phyloP scores from a whole-genome alignment of 495 filamentous ascomycete species.

The Margaritispora aquatica region DNA sequence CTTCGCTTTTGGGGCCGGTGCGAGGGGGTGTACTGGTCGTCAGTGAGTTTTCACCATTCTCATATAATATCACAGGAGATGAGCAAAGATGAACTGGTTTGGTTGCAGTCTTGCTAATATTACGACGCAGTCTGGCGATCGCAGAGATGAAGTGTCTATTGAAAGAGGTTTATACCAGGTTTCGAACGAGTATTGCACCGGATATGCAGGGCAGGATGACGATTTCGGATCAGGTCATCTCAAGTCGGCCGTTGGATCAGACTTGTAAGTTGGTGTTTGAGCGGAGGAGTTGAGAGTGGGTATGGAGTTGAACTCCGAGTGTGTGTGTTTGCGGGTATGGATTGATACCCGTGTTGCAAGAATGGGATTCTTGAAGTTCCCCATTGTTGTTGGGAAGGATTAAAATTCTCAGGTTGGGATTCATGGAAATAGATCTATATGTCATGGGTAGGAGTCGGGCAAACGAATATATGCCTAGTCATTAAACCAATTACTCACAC shows the following conservation, averaged over 20 bases:
- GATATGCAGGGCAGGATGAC: slow-evolving; percentile 21
- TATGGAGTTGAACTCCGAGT: background rate
- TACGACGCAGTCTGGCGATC: slow-evolving; percentile 51
- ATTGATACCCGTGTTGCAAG: no score
- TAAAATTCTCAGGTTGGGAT: no score
- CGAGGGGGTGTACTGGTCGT: slow-evolving; percentile 50
- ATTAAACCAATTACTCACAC: no score
- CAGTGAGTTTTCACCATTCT: slow-evolving; percentile 40
- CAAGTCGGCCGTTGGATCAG: slow-evolving; percentile 20
- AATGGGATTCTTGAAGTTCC: no score
- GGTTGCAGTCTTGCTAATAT: no score
- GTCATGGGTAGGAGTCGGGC: no score
- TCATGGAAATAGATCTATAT: no score
- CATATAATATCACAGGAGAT: no score
- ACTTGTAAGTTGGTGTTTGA: slow-evolving; percentile 21
- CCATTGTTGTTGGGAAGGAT: no score
- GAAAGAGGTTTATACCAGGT: slow-evolving; percentile 49
- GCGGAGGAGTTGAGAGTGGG: background rate
- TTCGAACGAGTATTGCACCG: slow-evolving; percentile 32
- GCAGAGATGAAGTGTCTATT: slow-evolving; percentile 61
- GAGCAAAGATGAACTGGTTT: no score
- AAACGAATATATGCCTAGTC: no score
- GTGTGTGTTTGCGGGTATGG: no score
- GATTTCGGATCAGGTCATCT: slow-evolving; percentile 20
- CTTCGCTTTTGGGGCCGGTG: slow-evolving; percentile 44